These are phyloP conservation scores for Pogostemon cablin DNA, from an alignment of 257 asterid genomes.

Conservation along the genomic window DNA sequence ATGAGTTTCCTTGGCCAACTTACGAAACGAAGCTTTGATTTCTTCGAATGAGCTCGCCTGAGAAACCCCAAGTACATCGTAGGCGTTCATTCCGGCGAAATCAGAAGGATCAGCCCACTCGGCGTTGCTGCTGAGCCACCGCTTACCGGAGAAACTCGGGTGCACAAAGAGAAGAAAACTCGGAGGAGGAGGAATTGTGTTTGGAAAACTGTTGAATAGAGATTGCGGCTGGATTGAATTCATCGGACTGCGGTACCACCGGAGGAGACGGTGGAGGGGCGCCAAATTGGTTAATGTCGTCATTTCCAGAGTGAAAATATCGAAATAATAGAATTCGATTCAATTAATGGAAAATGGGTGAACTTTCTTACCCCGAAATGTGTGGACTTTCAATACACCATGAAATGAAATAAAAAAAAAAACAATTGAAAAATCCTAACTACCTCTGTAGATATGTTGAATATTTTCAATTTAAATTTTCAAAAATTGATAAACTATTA, in stretches of 20 bases:
- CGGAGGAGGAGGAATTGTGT: background rate
- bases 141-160: conserved; percentile 36
- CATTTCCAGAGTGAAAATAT: conserved; percentile 36
- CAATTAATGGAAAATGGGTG: too few relatives aligned
- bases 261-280: conserved; percentile 36
- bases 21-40: conserved; percentile 76
- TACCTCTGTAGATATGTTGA: too few relatives aligned
- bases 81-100: conserved; percentile 67
- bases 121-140: conserved; percentile 59
- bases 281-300: conserved; percentile 40
- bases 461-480: too few relatives aligned
- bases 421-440: too few relatives aligned
- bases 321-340: background rate
- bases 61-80: conserved; percentile 76
- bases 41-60: conserved; percentile 67
- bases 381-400: too few relatives aligned
- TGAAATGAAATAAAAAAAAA: too few relatives aligned
- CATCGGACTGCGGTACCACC: conserved; percentile 35
- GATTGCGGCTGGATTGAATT: conserved; percentile 33
- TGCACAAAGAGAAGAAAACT: conserved; percentile 9
- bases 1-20: conserved; percentile 91
- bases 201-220: conserved; percentile 1
- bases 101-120: conserved; percentile 61
- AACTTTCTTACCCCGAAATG: too few relatives aligned
- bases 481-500: too few relatives aligned